Percentiles rank a stretch among this genome's conserved stretches.
These are phyloP conservation scores for Diaporthe sp. DNA, from an alignment of 2,329 filamentous ascomycete species.

Conservation along the genomic window DNA sequence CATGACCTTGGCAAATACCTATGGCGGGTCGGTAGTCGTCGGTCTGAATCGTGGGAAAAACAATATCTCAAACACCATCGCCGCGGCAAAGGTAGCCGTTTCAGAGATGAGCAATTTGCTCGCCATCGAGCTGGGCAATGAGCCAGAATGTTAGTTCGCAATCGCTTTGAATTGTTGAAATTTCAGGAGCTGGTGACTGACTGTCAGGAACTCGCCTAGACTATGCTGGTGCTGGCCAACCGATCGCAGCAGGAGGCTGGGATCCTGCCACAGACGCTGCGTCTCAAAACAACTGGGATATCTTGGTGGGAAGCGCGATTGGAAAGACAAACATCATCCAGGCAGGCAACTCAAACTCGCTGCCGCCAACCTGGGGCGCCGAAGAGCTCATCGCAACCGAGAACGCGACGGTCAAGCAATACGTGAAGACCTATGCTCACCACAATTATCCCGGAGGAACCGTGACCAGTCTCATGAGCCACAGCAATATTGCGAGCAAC, in stretches of 20 bases:
- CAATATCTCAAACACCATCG: slow-evolving; percentile 63
- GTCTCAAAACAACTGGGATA: slow-evolving; percentile 52
- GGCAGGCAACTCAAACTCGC: slow-evolving; percentile 52
- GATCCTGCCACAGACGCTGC: slow-evolving; percentile 48
- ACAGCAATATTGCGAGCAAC: slow-evolving; percentile 52
- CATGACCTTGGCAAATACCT: slow-evolving; percentile 59
- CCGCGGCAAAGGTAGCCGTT: slow-evolving; percentile 58
- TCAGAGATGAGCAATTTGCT: slow-evolving; percentile 58
- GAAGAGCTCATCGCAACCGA: slow-evolving; percentile 50
- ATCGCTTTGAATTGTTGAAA: not conserved
- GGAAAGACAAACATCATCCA: slow-evolving; percentile 49
- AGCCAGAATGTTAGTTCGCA: slow-evolving; percentile 61
- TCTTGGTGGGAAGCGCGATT: slow-evolving; percentile 48
- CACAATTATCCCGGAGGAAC: slow-evolving; percentile 61
- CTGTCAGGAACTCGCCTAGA: slow-evolving; percentile 40
- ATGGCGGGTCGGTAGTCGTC: slow-evolving; percentile 60
- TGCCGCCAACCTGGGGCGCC: slow-evolving; percentile 50
- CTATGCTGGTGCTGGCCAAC: slow-evolving; percentile 48
- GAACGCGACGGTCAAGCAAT: slow-evolving; percentile 49
- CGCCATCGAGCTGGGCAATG: slow-evolving; percentile 67
- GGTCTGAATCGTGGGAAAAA: slow-evolving; percentile 65
- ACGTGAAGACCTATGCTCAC: slow-evolving; percentile 54
- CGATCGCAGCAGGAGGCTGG: slow-evolving; percentile 51
- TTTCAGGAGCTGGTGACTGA: not conserved
- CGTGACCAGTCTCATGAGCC: slow-evolving; percentile 55